Conservation (phyloP, 2,329 filamentous ascomycete genomes). For the Plectosphaerella sp. region DNA sequence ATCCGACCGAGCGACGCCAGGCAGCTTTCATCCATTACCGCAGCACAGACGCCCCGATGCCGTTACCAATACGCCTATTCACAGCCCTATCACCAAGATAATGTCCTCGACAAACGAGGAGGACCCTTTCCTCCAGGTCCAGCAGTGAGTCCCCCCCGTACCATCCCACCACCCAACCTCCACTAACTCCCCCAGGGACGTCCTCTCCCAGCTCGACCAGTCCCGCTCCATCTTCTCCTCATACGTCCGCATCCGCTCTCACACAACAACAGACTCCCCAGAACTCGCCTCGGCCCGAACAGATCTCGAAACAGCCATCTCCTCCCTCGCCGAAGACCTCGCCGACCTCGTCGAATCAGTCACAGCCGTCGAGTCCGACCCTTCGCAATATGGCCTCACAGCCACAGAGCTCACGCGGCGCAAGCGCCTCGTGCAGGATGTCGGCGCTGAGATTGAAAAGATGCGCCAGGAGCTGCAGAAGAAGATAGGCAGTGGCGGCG, state of each 20-base stretch:
- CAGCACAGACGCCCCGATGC: slow-evolving; percentile 7
- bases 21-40: background rate
- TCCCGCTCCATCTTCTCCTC: slow-evolving; percentile 87
- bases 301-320: slow-evolving; percentile 63
- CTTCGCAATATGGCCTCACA: slow-evolving; percentile 81
- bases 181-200: slow-evolving; percentile 58
- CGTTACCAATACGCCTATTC: slow-evolving; percentile 5
- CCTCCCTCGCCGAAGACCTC: slow-evolving; percentile 74
- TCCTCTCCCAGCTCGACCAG: slow-evolving; percentile 74
- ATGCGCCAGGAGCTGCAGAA: slow-evolving; percentile 80
- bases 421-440: slow-evolving; percentile 78
- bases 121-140: slow-evolving; percentile 69
- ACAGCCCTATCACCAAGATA: slow-evolving; percentile 36
- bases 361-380: slow-evolving; percentile 80
- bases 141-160: slow-evolving; percentile 46
- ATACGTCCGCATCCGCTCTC: slow-evolving; percentile 91
- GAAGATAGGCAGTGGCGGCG: slow-evolving; percentile 31
- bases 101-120: slow-evolving; percentile 65
- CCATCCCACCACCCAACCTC: background rate
- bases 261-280: slow-evolving; percentile 68
- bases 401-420: slow-evolving; percentile 77
- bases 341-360: slow-evolving; percentile 85
- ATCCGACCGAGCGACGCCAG: background rate
- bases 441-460: slow-evolving; percentile 81
- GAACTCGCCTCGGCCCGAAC: slow-evolving; percentile 77